Evolutionary conservation across 2,329 filamentous ascomycete species (phyloP).

Genomic region (Paecilomyces sp.): DNA sequence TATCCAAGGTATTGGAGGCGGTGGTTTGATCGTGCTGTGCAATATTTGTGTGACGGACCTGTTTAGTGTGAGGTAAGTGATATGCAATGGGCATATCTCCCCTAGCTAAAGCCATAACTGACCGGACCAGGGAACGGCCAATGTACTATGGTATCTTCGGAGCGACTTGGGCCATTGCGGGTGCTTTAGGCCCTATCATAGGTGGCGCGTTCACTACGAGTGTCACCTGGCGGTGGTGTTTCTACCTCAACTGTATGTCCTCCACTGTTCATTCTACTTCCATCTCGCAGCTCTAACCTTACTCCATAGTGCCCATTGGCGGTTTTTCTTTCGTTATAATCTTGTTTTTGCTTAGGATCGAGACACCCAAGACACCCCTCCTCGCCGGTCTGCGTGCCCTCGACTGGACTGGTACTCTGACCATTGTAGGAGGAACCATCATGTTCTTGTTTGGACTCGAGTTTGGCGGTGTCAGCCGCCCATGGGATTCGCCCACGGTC

Average conservation of each 20-base stretch:
- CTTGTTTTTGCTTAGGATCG: slow-evolving; percentile 53
- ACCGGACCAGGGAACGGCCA: slow-evolving; percentile 40
- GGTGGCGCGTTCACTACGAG: slow-evolving; percentile 55
- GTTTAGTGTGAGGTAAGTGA: slow-evolving; percentile 49
- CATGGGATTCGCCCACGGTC: slow-evolving; percentile 69
- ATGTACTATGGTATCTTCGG: slow-evolving; percentile 58
- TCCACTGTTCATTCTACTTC: neutral
- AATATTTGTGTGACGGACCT: slow-evolving; percentile 59
- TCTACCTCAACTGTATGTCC: slow-evolving; percentile 49
- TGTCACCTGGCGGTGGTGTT: slow-evolving; percentile 55
- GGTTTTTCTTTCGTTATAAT: slow-evolving; percentile 53
- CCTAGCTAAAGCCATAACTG: neutral
- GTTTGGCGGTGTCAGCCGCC: slow-evolving; percentile 68
- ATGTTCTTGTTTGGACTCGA: slow-evolving; percentile 84
- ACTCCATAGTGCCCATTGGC: slow-evolving; percentile 47
- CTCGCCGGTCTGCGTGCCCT: slow-evolving; percentile 52
- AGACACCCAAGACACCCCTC: slow-evolving; percentile 54
- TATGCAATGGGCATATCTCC: neutral
- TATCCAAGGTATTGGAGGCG: slow-evolving; percentile 57
- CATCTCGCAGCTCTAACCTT: slow-evolving; percentile 5
- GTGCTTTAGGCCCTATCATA: slow-evolving; percentile 53
- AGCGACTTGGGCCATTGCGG: slow-evolving; percentile 55
- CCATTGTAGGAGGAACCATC: slow-evolving; percentile 68
- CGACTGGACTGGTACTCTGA: slow-evolving; percentile 56
- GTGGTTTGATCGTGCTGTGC: slow-evolving; percentile 56